These are phyloP conservation scores for Metschnikowia cubensis DNA, from an alignment of 805 yeast genomes.

Conservation along the genomic window DNA sequence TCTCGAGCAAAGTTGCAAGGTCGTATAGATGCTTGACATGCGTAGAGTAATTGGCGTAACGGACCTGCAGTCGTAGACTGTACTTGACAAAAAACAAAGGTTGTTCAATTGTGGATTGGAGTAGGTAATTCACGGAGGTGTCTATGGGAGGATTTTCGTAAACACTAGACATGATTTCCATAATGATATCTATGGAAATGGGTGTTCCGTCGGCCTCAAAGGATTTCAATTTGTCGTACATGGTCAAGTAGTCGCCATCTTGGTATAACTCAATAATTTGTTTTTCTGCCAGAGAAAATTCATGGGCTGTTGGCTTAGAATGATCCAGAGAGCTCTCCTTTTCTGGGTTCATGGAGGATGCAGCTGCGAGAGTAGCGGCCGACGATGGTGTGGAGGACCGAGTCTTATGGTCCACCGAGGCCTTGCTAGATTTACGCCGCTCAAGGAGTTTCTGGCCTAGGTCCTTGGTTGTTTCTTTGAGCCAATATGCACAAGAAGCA, in stretches of 20 bases:
- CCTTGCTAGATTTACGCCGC: constrained; percentile 1
- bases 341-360: background rate
- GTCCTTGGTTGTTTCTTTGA: constrained; percentile 13
- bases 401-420: background rate
- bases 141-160: constrained; percentile 13
- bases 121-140: constrained; percentile 9
- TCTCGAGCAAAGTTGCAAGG: constrained; percentile 20
- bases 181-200: constrained; percentile 10
- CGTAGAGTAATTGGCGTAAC: constrained; percentile 11
- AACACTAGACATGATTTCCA: constrained; percentile 14
- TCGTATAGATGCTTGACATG: constrained; percentile 23
- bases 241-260: constrained; percentile 7
- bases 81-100: constrained; percentile 11
- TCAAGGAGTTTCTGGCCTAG: constrained; percentile 7
- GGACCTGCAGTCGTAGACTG: constrained; percentile 9
- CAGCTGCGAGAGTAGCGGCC: background rate
- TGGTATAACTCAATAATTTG: constrained; percentile 15
- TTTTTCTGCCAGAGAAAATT: constrained; percentile 10
- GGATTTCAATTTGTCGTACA: constrained; percentile 10
- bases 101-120: constrained; percentile 11
- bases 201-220: constrained; percentile 6
- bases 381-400: background rate
- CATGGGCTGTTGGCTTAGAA: background rate
- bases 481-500: constrained; percentile 17
- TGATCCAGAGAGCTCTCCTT: background rate